phyloP scores from a whole-genome alignment of 305 asterid species.

The Striga hermonthica region DNA sequence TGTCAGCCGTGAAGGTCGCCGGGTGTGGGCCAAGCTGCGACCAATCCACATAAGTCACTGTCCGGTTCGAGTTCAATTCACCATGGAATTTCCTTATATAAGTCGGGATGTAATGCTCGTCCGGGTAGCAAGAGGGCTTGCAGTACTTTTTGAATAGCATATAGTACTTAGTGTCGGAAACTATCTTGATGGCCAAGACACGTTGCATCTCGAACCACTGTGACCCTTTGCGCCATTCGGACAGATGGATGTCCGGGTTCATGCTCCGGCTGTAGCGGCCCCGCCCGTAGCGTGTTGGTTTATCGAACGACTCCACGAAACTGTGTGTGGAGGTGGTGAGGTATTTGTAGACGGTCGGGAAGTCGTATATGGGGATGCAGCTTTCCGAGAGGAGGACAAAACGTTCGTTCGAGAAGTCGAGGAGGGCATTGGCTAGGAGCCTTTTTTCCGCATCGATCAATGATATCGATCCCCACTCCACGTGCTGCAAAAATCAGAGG shows the following conservation, averaged over 20 bases:
- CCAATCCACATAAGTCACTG: constrained; percentile 90
- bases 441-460: constrained; percentile 91
- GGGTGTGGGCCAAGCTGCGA: constrained; percentile 78
- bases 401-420: constrained; percentile 92
- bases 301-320: constrained; percentile 77
- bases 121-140: constrained; percentile 90
- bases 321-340: constrained; percentile 64
- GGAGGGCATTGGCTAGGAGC: constrained; percentile 87
- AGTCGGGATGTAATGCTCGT: constrained; percentile 92
- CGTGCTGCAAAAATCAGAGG: constrained; percentile 36
- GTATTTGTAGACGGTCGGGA: constrained; percentile 66
- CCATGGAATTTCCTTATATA: constrained; percentile 62
- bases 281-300: constrained; percentile 87
- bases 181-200: constrained; percentile 54
- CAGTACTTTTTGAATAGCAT: constrained; percentile 63
- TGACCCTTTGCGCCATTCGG: constrained; percentile 96
- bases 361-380: constrained; percentile 77
- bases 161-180: constrained; percentile 75
- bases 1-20: constrained; percentile 52
- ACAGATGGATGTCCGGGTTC: constrained; percentile 59
- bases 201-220: constrained; percentile 96
- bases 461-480: constrained; percentile 78
- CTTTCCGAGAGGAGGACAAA: constrained; percentile 90
- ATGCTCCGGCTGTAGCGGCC: constrained; percentile 89
- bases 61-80: constrained; percentile 59